These are phyloP conservation scores for Adansonia madagascariensis DNA, from an alignment of 441 rosid genomes.

Conservation along the genomic window DNA sequence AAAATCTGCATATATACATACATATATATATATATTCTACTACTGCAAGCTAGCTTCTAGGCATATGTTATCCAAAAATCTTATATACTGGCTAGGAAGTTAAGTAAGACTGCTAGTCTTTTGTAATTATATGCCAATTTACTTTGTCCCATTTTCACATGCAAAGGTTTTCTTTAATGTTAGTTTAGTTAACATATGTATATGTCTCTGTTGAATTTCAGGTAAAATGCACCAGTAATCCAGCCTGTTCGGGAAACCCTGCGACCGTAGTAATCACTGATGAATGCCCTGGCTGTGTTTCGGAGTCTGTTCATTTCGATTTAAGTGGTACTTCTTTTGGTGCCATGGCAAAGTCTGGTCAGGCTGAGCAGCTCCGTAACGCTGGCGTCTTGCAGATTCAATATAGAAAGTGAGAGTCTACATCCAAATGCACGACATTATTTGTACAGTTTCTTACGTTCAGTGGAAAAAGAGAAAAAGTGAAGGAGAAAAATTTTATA, in stretches of 20 bases:
- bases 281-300: slow-evolving; percentile 42
- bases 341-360: slow-evolving; percentile 49
- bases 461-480: background rate
- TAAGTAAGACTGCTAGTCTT: too few relatives aligned
- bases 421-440: background rate
- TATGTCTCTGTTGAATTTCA: slow-evolving; percentile 24
- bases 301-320: slow-evolving; percentile 46
- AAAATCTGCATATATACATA: too few relatives aligned
- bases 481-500: background rate
- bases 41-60: too few relatives aligned
- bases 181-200: background rate
- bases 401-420: slow-evolving; percentile 41
- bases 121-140: background rate
- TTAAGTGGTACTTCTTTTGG: slow-evolving; percentile 49
- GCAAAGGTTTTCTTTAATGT: background rate
- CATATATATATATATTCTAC: too few relatives aligned
- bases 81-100: background rate
- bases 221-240: slow-evolving; percentile 44
- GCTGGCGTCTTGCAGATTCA: slow-evolving; percentile 46
- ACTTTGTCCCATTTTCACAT: background rate
- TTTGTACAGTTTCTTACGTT: background rate
- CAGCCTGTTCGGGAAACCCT: slow-evolving; percentile 45
- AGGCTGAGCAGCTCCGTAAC: slow-evolving; percentile 39
- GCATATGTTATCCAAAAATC: too few relatives aligned
- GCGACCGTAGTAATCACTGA: slow-evolving; percentile 46